These are phyloP conservation scores for Plenodomus tracheiphilus DNA, from an alignment of 2,329 filamentous ascomycete species.

Conservation along the genomic window DNA sequence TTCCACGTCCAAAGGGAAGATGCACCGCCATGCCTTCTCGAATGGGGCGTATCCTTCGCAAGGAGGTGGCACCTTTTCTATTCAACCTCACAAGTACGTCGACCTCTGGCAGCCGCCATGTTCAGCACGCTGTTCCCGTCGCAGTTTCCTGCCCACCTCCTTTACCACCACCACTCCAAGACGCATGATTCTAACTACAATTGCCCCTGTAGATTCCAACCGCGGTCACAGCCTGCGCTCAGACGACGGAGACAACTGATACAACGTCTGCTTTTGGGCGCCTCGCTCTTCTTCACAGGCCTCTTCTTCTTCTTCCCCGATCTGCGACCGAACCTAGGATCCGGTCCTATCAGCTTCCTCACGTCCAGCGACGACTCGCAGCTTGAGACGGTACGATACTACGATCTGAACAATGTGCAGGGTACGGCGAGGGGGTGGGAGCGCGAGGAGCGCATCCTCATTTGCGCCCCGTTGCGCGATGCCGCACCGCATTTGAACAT, in stretches of 20 bases:
- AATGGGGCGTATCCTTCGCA: constrained; percentile 76
- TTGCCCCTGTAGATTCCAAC: constrained; percentile 70
- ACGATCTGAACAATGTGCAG: constrained; percentile 89
- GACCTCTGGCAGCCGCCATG: constrained; percentile 19
- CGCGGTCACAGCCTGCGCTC: constrained; percentile 73
- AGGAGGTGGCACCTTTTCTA: constrained; percentile 75
- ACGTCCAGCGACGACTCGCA: constrained; percentile 71
- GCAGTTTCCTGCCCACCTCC: constrained; percentile 17
- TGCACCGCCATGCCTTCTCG: constrained; percentile 85
- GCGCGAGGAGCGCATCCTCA: constrained; percentile 88
- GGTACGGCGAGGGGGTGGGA: constrained; percentile 95
- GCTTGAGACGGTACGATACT: constrained; percentile 94
- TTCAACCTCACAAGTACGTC: constrained; percentile 83
- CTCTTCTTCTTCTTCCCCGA: constrained; percentile 77
- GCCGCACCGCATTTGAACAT: constrained; percentile 89
- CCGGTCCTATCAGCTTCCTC: constrained; percentile 69
- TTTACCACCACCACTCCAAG: constrained; percentile 21
- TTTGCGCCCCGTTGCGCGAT: constrained; percentile 93
- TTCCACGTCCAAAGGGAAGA: constrained; percentile 64
- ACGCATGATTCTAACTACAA: constrained; percentile 35
- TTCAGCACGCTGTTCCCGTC: constrained; percentile 21
- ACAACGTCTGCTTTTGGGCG: constrained; percentile 64
- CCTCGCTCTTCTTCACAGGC: constrained; percentile 61
- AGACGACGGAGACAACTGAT: constrained; percentile 75
- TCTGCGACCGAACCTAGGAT: constrained; percentile 65